Evolutionary conservation across 768 basidiomycete genomes (phyloP).

Genomic region (Omphalotus guepiniiformis): DNA sequence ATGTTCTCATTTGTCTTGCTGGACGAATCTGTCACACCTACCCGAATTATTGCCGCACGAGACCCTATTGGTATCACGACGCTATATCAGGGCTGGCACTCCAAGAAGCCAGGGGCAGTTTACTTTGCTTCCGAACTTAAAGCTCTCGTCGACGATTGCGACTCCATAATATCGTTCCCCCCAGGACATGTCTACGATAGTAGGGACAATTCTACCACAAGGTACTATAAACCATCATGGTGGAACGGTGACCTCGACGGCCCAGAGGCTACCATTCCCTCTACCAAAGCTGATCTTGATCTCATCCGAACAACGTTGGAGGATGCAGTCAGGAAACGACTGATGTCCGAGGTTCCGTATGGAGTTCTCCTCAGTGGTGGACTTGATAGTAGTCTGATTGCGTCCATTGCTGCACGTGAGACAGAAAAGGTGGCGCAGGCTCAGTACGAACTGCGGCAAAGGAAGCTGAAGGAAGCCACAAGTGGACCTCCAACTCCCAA

Average conservation of each 20-base stretch:
- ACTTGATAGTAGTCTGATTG: constrained; percentile 93
- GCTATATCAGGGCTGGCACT: constrained; percentile 95
- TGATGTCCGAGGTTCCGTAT: constrained; percentile 99
- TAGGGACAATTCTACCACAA: constrained; percentile 64
- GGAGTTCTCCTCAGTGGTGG: constrained; percentile 96
- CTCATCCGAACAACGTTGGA: constrained; percentile 80
- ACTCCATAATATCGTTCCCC: constrained; percentile 92
- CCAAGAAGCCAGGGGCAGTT: constrained; percentile 71
- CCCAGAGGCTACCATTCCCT: constrained; percentile 50
- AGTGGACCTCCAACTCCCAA: constrained; percentile 60
- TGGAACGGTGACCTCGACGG: constrained; percentile 77
- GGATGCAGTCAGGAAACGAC: constrained; percentile 85
- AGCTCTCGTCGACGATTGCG: constrained; percentile 85
- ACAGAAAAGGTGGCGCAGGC: constrained; percentile 86
- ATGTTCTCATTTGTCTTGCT: constrained; percentile 99
- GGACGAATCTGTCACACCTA: constrained; percentile 86
- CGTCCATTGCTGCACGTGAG: constrained; percentile 90
- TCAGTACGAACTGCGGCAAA: constrained; percentile 68
- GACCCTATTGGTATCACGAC: constrained; percentile 98
- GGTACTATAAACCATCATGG: constrained; percentile 90
- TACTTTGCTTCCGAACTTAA: constrained; percentile 98
- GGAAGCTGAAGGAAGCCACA: constrained; percentile 45
- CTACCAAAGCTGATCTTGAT: constrained; percentile 57
- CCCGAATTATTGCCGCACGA: constrained; percentile 91
- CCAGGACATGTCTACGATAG: constrained; percentile 97